Evolutionary conservation across 176 grass and related monocot genomes (phyloP).

Genomic region (Carex kokanica): DNA sequence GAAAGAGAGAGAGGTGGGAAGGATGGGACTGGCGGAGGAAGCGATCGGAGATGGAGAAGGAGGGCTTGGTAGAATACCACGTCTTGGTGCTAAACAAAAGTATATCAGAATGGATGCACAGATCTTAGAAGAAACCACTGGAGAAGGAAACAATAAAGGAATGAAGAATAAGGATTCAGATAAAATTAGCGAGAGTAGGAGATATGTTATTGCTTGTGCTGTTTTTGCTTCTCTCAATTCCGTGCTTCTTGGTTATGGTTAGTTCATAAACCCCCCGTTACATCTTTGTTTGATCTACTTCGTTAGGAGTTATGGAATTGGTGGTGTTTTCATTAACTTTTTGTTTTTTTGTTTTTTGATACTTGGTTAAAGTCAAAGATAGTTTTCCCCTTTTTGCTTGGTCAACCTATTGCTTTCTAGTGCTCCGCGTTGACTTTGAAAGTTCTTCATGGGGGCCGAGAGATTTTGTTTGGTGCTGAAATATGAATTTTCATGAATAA

Average conservation of each 20-base stretch:
- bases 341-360: too few relatives aligned
- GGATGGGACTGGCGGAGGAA: not conserved
- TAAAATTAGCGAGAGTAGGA: slow-evolving; percentile 27
- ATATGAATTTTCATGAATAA: not conserved
- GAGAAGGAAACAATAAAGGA: slow-evolving; percentile 17
- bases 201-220: slow-evolving; percentile 64
- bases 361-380: not conserved
- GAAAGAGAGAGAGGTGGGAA: not conserved
- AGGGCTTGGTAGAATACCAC: slow-evolving; percentile 3
- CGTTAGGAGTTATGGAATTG: not conserved
- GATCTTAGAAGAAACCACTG: slow-evolving; percentile 23
- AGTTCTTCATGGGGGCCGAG: not conserved
- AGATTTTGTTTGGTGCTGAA: not conserved
- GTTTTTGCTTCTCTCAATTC: slow-evolving; percentile 85
- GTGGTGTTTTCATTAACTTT: not conserved
- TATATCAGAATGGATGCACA: slow-evolving; percentile 27
- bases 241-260: slow-evolving; percentile 84
- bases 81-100: slow-evolving; percentile 7
- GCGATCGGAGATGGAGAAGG: not conserved
- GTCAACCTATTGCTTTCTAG: not conserved
- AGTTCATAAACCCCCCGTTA: slow-evolving; percentile 14
- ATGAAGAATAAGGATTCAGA: not conserved
- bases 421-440: slow-evolving; percentile 33
- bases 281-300: not conserved
- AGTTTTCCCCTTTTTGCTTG: not conserved